Base-by-base conservation (phyloP, 768 basidiomycete species). In the Leccinum sublutescens region DNA sequence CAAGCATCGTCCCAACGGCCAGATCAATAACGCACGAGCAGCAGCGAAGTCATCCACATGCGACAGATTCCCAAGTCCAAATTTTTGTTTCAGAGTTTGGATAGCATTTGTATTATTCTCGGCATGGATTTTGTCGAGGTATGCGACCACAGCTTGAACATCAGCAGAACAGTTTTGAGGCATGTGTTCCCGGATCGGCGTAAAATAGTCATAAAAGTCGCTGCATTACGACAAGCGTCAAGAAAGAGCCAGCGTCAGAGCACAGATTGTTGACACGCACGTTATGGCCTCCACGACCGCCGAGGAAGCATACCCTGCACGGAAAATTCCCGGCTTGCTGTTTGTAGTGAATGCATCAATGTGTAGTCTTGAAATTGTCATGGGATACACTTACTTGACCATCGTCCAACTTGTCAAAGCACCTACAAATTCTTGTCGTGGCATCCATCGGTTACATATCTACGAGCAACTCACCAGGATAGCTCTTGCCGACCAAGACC, bases 91-190 rank as follows among this genome's bases (percentile, higher is more conserved):
- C 59, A 90, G 70, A 21, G 64, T 65, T 56, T 82, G 71, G 43
- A 88, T 84, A 12, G 82, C 81, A 34, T 72, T 70, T 4, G 68
- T 57, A 61, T 85, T 75, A 1, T 76, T 76, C 2, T 74, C 74
- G 0, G 71, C 71, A 64, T 88, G 84, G 5, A 83, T 82, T 55
- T 78, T 52, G 66, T 90, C 88, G 45, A 90, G 73, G 62, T 87
- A 80, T 10, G 79, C 68, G 52, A 90, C 80, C 17, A 86, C 87
- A 5, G 80, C 80, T 68, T 87, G 75, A 29, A 89, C 79, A 65
- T 91, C 89, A 0, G 86, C 80, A 7, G 87, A 88, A 72, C 89
- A 91, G 70, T 91, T 91, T 61, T 64, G 64, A 3, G 88, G 85
- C 86, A 89, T 89, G 64, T 82, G 74, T 63, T 82, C 76, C 15